Evolutionary conservation across 2,329 filamentous ascomycete genomes (phyloP).

Genomic region (Cryoendolithus antarcticus): DNA sequence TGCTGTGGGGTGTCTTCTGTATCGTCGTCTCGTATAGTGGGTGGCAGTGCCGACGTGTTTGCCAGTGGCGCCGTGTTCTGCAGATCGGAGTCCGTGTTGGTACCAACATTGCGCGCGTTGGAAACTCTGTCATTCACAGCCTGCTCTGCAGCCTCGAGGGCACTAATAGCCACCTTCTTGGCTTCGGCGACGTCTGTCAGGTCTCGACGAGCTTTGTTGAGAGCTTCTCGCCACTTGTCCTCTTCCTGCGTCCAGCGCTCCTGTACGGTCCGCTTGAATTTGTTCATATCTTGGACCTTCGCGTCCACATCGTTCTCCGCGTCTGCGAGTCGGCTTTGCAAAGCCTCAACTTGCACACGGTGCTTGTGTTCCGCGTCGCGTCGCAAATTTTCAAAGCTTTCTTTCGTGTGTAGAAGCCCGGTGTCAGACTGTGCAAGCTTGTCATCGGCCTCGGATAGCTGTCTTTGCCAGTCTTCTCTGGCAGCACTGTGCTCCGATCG

Average conservation of each 20-base stretch:
- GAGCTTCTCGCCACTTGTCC: no score
- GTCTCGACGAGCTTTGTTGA: no score
- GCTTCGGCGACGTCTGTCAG: no score
- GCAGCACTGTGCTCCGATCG: not conserved
- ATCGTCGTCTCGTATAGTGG: no score
- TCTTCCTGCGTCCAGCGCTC: not conserved
- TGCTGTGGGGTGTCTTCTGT: no score
- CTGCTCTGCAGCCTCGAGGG: no score
- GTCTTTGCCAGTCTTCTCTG: not conserved
- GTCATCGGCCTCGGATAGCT: constrained; percentile 2
- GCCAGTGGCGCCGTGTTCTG: no score
- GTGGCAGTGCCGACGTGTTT: no score
- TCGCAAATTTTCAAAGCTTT: not conserved
- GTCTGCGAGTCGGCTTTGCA: constrained; percentile 1
- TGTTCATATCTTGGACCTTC: constrained; percentile 1
- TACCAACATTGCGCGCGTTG: no score
- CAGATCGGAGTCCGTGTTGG: no score
- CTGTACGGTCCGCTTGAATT: not conserved
- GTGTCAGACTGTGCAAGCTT: not conserved
- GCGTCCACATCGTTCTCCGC: not conserved
- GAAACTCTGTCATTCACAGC: no score
- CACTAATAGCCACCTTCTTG: no score
- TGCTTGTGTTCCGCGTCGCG: not conserved
- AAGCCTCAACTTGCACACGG: not conserved
- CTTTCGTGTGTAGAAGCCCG: not conserved